Evolutionary conservation across 306 rosid species (phyloP).

Genomic region (Ceratonia siliqua): DNA sequence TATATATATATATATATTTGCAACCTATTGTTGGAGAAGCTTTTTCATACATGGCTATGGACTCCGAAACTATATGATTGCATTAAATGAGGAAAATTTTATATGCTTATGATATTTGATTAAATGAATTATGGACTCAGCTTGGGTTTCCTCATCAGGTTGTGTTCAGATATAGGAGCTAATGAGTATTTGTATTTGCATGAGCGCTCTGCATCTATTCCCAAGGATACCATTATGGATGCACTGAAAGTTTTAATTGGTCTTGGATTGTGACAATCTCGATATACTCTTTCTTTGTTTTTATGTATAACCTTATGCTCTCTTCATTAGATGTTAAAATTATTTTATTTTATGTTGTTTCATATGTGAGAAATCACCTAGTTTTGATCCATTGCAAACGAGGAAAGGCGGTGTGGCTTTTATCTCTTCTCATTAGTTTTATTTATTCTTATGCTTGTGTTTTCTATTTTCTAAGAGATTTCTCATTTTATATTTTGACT

Average conservation of each 20-base stretch:
- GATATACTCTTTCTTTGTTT: background rate
- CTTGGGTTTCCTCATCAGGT: background rate
- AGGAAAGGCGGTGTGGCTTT: too few species aligned
- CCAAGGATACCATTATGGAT: conserved; percentile 62
- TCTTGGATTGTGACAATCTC: conserved; percentile 27
- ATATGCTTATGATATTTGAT: background rate
- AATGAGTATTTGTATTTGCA: conserved; percentile 38
- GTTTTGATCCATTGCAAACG: too few species aligned
- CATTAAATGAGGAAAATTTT: background rate
- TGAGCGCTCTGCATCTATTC: conserved; percentile 63
- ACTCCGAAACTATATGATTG: background rate
- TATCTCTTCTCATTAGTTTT: too few species aligned
- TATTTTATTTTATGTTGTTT: too few species aligned
- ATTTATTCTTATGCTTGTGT: too few species aligned
- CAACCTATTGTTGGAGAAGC: background rate
- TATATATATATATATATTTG: too few species aligned
- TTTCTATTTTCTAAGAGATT: too few species aligned
- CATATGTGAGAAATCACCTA: too few species aligned
- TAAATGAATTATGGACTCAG: too few species aligned
- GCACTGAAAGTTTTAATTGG: conserved; percentile 80
- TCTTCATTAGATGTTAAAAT: too few species aligned
- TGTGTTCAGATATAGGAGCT: background rate
- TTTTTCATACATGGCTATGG: background rate
- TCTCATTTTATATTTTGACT: too few species aligned
- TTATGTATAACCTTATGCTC: background rate